Conservation (phyloP, 2,329 filamentous ascomycete species). For the Pseudogymnoascus sp. region DNA sequence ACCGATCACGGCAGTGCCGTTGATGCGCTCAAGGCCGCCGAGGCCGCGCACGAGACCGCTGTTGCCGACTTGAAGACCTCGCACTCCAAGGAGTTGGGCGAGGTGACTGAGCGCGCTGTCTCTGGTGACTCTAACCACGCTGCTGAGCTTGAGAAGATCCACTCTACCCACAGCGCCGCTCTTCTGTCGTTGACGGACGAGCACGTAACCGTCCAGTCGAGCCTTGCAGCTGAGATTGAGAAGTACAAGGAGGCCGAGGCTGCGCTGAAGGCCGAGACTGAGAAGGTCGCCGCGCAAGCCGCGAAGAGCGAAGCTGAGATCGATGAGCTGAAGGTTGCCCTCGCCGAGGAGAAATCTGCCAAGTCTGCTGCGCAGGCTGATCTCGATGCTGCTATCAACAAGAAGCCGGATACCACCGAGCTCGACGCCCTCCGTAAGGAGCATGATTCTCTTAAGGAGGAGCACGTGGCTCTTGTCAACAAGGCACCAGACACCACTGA, state of each 20-base stretch:
- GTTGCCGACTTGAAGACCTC: slow-evolving; percentile 49
- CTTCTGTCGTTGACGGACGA: slow-evolving; percentile 37
- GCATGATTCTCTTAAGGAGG: slow-evolving; percentile 26
- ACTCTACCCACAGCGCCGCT: slow-evolving; percentile 44
- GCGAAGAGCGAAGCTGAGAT: slow-evolving; percentile 21
- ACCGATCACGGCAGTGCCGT: slow-evolving; percentile 23
- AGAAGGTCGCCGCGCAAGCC: slow-evolving; percentile 35
- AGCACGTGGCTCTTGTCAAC: slow-evolving; percentile 48
- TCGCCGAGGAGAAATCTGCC: slow-evolving; percentile 37
- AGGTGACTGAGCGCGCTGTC: slow-evolving; percentile 43
- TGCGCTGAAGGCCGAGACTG: slow-evolving; percentile 39
- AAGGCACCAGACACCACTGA: slow-evolving; percentile 47
- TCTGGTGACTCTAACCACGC: slow-evolving; percentile 42
- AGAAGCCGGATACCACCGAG: slow-evolving; percentile 48
- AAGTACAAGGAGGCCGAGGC: slow-evolving; percentile 28
- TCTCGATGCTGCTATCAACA: slow-evolving; percentile 50
- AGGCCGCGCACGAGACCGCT: slow-evolving; percentile 46
- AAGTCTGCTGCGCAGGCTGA: slow-evolving; percentile 43
- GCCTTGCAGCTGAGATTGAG: slow-evolving; percentile 18
- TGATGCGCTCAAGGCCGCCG: slow-evolving; percentile 41
- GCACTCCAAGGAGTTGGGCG: slow-evolving; percentile 53
- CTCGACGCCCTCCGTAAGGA: slow-evolving; percentile 39
- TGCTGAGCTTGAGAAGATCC: slow-evolving; percentile 44
- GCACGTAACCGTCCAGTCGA: slow-evolving; percentile 33
- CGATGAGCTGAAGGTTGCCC: slow-evolving; percentile 23